Percentiles rank a stretch among this genome's conserved stretches.
These are phyloP conservation scores for Umbelopsis ramanniana DNA, from an alignment of 192 early-diverging fungal species.

Conservation along the genomic window DNA sequence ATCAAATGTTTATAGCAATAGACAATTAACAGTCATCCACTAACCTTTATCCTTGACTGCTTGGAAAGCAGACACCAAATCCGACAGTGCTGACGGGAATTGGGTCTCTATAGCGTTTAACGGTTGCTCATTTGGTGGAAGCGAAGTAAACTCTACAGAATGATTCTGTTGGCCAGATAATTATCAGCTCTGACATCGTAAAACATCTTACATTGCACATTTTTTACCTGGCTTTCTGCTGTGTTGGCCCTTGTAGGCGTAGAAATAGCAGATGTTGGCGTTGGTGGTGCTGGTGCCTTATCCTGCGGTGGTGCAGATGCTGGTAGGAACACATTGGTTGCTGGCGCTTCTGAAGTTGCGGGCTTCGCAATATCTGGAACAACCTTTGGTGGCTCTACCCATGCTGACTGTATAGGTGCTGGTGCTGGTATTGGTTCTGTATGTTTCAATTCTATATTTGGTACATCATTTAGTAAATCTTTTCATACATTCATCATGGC, in stretches of 20 bases:
- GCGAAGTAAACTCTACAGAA: background rate
- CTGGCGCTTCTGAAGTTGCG: background rate
- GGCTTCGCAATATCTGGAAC: conserved; percentile 2
- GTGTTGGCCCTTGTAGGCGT: too few relatives aligned
- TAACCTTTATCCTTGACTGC: conserved; percentile 54
- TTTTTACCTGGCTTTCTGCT: too few relatives aligned
- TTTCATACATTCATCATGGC: too few relatives aligned
- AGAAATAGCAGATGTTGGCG: too few relatives aligned
- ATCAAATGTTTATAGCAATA: background rate
- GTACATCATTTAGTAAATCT: background rate
- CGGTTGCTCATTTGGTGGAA: background rate
- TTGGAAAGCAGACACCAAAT: conserved; percentile 62
- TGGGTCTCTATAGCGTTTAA: conserved; percentile 41
- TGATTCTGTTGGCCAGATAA: background rate
- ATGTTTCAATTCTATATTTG: conserved; percentile 41
- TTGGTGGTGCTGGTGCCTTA: conserved; percentile 24
- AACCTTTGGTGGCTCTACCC: conserved; percentile 43
- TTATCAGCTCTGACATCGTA: background rate
- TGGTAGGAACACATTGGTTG: background rate
- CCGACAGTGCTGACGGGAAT: conserved; percentile 54
- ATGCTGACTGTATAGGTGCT: conserved; percentile 29
- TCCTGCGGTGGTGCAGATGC: conserved; percentile 18
- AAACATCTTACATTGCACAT: background rate
- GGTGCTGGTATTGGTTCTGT: conserved; percentile 41
- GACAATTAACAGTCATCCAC: background rate